These are phyloP conservation scores for Camellia granthamiana DNA, from an alignment of 148 eudicot species.

Conservation along the genomic window DNA sequence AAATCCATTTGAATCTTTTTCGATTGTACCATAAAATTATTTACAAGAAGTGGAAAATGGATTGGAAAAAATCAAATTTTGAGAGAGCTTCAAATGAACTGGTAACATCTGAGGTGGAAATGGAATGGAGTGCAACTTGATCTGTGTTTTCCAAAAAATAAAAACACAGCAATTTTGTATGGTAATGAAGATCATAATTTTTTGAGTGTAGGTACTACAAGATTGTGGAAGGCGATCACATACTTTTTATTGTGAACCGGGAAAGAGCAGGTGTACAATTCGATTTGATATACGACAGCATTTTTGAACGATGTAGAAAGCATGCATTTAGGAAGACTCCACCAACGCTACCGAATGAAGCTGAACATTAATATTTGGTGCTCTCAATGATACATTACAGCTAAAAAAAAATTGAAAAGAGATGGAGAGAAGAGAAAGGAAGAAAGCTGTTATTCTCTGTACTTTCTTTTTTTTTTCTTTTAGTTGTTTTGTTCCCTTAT, in stretches of 20 bases:
- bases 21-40: too few relatives aligned
- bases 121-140: too few relatives aligned
- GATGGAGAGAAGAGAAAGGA: not conserved
- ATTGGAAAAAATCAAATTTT: not conserved
- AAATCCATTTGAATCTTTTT: not conserved
- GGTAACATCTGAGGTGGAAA: not conserved
- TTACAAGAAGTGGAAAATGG: not conserved
- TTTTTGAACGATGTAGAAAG: conserved; percentile 87
- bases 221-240: conserved; percentile 87
- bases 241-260: conserved; percentile 77
- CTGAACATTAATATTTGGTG: conserved; percentile 15
- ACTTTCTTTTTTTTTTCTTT: too few relatives aligned
- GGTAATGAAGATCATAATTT: not conserved
- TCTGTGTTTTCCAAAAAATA: too few relatives aligned
- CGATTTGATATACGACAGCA: conserved; percentile 82
- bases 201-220: conserved; percentile 83
- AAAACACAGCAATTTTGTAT: not conserved
- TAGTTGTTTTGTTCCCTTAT: not conserved
- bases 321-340: conserved; percentile 68
- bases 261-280: conserved; percentile 91
- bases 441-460: not conserved
- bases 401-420: not conserved
- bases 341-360: conserved; percentile 58
- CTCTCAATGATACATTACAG: not conserved
- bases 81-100: not conserved